Conservation (phyloP, 2,329 filamentous ascomycete genomes). For the Furcasterigmium furcatum region DNA sequence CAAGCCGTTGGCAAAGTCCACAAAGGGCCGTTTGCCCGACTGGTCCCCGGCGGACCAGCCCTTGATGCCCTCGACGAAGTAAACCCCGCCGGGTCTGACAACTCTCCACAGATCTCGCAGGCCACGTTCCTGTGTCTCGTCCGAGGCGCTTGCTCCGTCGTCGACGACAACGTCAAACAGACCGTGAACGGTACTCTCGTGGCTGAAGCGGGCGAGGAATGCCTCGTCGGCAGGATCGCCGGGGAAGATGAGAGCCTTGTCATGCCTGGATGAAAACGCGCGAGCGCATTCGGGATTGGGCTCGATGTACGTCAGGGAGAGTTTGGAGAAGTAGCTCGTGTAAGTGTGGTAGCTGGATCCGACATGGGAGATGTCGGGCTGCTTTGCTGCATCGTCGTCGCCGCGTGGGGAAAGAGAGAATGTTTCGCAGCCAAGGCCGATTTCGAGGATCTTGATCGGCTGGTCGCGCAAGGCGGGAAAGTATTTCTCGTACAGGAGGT, state of each 20-base stretch:
- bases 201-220: constrained; percentile 32
- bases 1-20: constrained; percentile 20
- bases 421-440: constrained; percentile 34
- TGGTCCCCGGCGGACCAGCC: constrained; percentile 20
- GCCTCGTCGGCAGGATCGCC: constrained; percentile 32
- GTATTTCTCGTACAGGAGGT: constrained; percentile 36
- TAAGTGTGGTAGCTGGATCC: constrained; percentile 35
- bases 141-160: constrained; percentile 24
- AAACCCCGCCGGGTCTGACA: constrained; percentile 29
- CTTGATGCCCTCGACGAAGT: constrained; percentile 29
- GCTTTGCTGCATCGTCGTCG: constrained; percentile 20
- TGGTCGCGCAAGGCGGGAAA: constrained; percentile 24
- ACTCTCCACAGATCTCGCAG: constrained; percentile 29
- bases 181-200: constrained; percentile 11
- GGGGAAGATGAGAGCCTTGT: constrained; percentile 31
- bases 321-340: constrained; percentile 32
- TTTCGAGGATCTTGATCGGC: constrained; percentile 34
- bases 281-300: constrained; percentile 30
- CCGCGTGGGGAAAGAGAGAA: constrained; percentile 15
- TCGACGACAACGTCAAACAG: constrained; percentile 38
- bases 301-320: constrained; percentile 39
- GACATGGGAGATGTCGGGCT: constrained; percentile 24
- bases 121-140: constrained; percentile 32
- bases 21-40: constrained; percentile 18
- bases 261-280: constrained; percentile 27